Evolutionary conservation across 805 yeast genomes (phyloP), one percentile per base, ranked within the genome.

Genomic region (Starmerella bombi): DNA sequence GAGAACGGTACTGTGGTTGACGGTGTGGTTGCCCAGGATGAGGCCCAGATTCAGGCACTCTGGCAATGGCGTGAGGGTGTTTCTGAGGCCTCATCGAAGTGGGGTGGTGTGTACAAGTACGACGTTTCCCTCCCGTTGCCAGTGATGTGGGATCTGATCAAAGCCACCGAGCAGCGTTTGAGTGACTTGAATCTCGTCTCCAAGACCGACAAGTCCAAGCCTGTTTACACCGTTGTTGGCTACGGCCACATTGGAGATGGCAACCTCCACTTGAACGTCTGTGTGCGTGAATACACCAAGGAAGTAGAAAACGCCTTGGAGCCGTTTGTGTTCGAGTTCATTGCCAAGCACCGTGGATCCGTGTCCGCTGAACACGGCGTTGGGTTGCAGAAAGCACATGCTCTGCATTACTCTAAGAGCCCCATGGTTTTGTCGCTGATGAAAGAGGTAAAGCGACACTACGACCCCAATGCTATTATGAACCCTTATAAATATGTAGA

Each of bases 161-260:
- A 75, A 35, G 93, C 79, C 5, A 76, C 77, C n/a, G 72, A 77
- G 50, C 74, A 61, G 34, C 71, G 71, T 52, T 66, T 91, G 47
- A 54, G 45, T 2, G 74, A 67, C 25, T 68, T 70, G 23, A 76
- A 71, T 2, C 62, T 88, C 40, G 62, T 77, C 18, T 82, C 80
- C 40, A 74, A 70, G 35, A 73, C 75, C 25, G 79, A 72, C 32
- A 55, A 48, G 7, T 34, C 53, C 10, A 71, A 69, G 58, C 94
- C 96, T 2, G 96, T 82, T 2, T 77, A 83, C 40, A 79, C 75
- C 45, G 93, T 93, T 9, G 77, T 88, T 50, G 98, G 98, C 0
- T 91, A 88, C 55, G 98, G 98, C n/a, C 98, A 91, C 57, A 72
- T 91, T 54, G 98, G 98, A 42, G 98, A 91, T 58, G 97, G 98